These are phyloP conservation scores for Penicillium riverlandense DNA, from an alignment of 495 filamentous ascomycete genomes.

Conservation along the genomic window DNA sequence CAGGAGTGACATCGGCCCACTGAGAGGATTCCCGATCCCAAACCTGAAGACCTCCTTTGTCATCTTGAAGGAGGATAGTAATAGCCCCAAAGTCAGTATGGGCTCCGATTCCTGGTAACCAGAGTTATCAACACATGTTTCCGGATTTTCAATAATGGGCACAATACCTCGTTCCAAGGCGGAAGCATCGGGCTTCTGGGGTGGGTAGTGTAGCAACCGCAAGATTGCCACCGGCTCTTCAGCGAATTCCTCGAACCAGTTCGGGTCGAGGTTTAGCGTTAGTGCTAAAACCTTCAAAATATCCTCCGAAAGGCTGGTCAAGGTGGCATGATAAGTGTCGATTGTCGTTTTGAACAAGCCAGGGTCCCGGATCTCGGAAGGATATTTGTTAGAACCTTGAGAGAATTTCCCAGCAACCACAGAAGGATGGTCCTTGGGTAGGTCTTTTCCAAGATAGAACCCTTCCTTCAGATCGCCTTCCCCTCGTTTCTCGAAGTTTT, in stretches of 20 bases:
- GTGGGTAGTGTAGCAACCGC: conserved; percentile 40
- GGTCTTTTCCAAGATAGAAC: conserved; percentile 32
- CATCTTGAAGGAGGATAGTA: conserved; percentile 38
- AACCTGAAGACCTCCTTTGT: conserved; percentile 35
- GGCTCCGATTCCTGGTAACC: conserved; percentile 31
- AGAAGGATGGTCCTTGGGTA: conserved; percentile 22
- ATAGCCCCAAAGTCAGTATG: conserved; percentile 47
- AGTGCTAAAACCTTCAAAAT: conserved; percentile 30
- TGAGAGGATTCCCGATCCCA: conserved; percentile 21
- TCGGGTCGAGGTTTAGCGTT: conserved; percentile 28
- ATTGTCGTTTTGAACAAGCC: conserved; percentile 20
- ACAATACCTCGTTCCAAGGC: conserved; percentile 8
- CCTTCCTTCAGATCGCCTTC: conserved; percentile 42
- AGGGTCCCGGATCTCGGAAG: conserved; percentile 24
- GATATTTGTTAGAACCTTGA: conserved; percentile 41
- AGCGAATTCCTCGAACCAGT: conserved; percentile 33
- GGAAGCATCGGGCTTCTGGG: conserved; percentile 26
- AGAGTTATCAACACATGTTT: background rate
- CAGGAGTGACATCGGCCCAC: conserved; percentile 25
- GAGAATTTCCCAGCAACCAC: conserved; percentile 24
- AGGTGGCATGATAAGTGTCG: conserved; percentile 15
- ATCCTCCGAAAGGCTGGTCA: conserved; percentile 14
- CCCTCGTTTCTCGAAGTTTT: conserved; percentile 30
- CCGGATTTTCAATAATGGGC: background rate
- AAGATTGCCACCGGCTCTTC: conserved; percentile 26